phyloP scores from a whole-genome alignment of 2,329 filamentous ascomycete genomes.

The Trichoderma koningiopsis region DNA sequence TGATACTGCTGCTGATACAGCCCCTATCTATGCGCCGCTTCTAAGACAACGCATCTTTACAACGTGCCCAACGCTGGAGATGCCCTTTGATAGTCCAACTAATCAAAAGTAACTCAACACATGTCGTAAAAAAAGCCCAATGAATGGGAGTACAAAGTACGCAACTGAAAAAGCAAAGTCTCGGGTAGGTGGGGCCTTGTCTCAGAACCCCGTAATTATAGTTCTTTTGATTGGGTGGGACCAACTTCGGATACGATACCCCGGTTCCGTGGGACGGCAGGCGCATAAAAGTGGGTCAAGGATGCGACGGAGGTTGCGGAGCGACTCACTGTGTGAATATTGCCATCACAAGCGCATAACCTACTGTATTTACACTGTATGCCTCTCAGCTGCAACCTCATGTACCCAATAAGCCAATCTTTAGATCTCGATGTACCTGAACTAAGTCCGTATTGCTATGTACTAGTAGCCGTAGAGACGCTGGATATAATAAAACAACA shows the following conservation, averaged over 20 bases:
- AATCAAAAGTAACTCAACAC: not conserved
- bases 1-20: not conserved
- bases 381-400: not conserved
- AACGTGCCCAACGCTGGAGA: not conserved
- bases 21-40: not conserved
- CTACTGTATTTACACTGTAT: not conserved
- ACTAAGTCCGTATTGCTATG: not conserved
- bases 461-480: not conserved
- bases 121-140: not conserved
- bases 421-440: not conserved
- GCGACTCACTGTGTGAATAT: not conserved
- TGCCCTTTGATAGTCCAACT: not conserved
- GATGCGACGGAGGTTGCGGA: not conserved
- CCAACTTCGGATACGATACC: not conserved
- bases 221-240: not conserved
- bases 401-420: not conserved
- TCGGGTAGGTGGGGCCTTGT: not conserved
- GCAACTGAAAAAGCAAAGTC: not conserved
- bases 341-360: no score
- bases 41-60: not conserved
- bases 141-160: not conserved
- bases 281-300: not conserved
- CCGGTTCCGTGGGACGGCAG: not conserved
- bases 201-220: constrained; percentile 1
- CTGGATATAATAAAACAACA: not conserved